Conservation (phyloP, 176 grass and related monocot genomes). For the Oryza nivara region DNA sequence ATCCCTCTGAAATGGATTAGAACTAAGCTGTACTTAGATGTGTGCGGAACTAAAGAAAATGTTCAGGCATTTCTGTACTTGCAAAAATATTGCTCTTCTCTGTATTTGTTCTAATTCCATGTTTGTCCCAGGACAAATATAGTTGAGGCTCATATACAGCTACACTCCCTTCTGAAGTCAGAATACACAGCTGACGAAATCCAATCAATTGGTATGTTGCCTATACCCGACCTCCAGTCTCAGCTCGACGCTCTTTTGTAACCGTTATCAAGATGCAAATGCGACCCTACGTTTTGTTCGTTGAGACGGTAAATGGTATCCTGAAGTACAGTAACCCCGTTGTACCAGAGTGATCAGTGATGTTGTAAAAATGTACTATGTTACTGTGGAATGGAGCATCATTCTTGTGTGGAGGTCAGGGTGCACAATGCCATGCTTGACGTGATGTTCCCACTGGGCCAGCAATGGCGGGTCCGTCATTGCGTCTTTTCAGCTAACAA, state of each 20-base stretch:
- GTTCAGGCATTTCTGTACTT: background rate
- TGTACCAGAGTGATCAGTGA: background rate
- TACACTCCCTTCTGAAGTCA: constrained; percentile 76
- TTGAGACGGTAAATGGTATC: background rate
- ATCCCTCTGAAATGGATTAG: background rate
- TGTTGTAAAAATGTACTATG: background rate
- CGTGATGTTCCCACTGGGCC: background rate
- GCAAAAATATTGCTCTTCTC: background rate
- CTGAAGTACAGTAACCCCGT: constrained; percentile 9
- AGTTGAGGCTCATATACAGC: constrained; percentile 88
- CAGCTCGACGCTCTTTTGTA: constrained; percentile 82
- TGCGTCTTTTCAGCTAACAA: background rate
- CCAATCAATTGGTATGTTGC: constrained; percentile 57
- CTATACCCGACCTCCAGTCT: constrained; percentile 76
- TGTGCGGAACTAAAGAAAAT: background rate
- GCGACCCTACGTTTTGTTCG: background rate
- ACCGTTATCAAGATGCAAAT: constrained; percentile 2
- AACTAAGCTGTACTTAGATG: background rate
- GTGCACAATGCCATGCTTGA: background rate
- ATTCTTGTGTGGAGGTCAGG: background rate
- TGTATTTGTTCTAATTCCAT: constrained; percentile 6
- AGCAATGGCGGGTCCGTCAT: background rate
- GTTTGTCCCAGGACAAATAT: constrained; percentile 71
- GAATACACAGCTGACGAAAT: constrained; percentile 87
- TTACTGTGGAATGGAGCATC: background rate